Percentiles rank a stretch among this genome's conserved stretches.
These are phyloP conservation scores for Brassica incana DNA, from an alignment of 345 rosid genomes.

Conservation along the genomic window DNA sequence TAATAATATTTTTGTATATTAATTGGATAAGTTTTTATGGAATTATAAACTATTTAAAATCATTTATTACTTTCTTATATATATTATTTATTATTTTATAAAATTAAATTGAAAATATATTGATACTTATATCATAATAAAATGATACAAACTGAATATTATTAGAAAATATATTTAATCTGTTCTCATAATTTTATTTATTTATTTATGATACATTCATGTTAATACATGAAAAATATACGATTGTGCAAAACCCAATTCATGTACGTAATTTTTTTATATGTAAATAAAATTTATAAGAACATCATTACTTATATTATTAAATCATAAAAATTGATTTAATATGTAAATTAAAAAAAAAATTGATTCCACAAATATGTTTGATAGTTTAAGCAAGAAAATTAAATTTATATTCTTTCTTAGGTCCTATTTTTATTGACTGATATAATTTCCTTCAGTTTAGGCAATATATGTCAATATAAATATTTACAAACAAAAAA, in stretches of 20 bases:
- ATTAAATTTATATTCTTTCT: background rate
- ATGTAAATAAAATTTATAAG: background rate
- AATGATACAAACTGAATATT: background rate
- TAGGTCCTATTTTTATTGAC: constrained; percentile 20
- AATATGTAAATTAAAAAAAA: background rate
- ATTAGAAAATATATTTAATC: background rate
- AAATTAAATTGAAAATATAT: too few species aligned
- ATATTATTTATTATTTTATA: background rate
- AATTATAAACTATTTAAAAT: background rate
- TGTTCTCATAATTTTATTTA: background rate
- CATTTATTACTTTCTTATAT: background rate
- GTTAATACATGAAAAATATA: background rate
- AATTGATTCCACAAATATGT: background rate
- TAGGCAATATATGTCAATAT: constrained; percentile 33
- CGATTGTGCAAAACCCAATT: background rate
- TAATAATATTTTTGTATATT: too few species aligned
- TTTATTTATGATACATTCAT: background rate
- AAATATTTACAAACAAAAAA: background rate
- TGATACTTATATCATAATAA: too few species aligned
- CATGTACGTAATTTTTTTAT: background rate
- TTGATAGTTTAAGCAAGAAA: background rate
- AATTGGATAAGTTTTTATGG: background rate
- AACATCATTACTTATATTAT: background rate
- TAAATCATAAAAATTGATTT: background rate
- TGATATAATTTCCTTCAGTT: constrained; percentile 32